Evolutionary conservation across 176 grass and related monocot genomes (phyloP), one percentile per base, ranked within the genome.

Genomic region (Carex cristatella): DNA sequence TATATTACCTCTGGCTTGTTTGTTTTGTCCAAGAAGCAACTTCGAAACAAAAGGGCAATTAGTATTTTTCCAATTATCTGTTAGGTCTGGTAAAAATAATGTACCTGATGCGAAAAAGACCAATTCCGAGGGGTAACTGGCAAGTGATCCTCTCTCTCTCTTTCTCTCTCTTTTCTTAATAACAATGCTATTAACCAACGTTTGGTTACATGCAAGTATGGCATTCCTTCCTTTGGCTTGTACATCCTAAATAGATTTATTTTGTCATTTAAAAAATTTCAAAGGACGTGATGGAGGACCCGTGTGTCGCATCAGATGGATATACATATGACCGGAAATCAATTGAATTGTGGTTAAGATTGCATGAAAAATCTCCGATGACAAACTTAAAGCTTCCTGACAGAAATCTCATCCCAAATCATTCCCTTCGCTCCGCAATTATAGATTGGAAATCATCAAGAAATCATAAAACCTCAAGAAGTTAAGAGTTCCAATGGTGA

Each of bases 361-460:
- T 89, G 54, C 91, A 97, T 14, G 83, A 89, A 15, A 97, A 90
- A 32, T 94, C 94, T 30, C 94, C 94, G 0, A 90, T 97, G 91
- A 94, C 94, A 10, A 97, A 97, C 65, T 82, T 94, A n/a, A 77
- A 58, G 63, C 66, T 97, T 77, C 88, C 80, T 5, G 87, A 89
- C 76, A 90, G 88, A 81, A 82, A 71, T 72, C 82, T 97, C 18
- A 89, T 97, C 82, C 91, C 89, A 8, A 97, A 92, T 79, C 88
- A 94, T 23, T 97, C 94, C 0, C 94, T 97, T 81, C 91, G 91
- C 67, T 97, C 94, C 31, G 94, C 91, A 23, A 97, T 97, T 80
- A 84, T 90, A 56, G 91, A 97, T 19, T 94, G 90, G 94, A 97
- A 89, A 60, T 86, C 82, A 54, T 86, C 82, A 83, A 83, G 15